A percentile compares a stretch with the other conserved stretches of the same genome.
These are phyloP conservation scores for Trichosporon inkin DNA, from an alignment of 1,284 basidiomycete genomes.

Conservation along the genomic window DNA sequence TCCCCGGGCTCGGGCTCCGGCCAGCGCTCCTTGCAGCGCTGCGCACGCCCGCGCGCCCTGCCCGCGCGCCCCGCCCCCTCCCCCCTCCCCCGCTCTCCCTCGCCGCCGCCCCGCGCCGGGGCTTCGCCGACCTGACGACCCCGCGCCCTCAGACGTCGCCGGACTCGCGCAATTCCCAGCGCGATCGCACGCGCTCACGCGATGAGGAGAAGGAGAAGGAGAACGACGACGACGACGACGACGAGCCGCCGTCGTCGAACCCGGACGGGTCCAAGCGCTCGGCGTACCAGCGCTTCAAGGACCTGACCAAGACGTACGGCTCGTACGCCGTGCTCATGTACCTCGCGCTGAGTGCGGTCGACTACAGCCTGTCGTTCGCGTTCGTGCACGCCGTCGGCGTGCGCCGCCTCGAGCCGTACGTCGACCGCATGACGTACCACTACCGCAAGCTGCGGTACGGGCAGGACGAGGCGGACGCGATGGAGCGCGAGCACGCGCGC, in stretches of 20 bases:
- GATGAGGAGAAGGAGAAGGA: too few relatives aligned
- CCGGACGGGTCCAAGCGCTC: slow-evolving; percentile 14
- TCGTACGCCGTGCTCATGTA: slow-evolving; percentile 90
- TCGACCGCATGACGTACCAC: slow-evolving; percentile 57
- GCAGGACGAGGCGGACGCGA: slow-evolving; percentile 17
- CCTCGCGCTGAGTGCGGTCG: slow-evolving; percentile 63
- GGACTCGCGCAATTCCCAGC: too few relatives aligned
- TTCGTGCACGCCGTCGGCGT: slow-evolving; percentile 84
- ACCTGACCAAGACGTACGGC: slow-evolving; percentile 84
- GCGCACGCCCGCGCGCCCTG: too few relatives aligned
- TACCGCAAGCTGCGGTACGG: slow-evolving; percentile 42
- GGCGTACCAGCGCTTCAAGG: slow-evolving; percentile 60
- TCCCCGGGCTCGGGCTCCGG: neutral
- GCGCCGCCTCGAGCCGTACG: slow-evolving; percentile 72
- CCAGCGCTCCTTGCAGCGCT: neutral
- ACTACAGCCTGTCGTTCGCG: slow-evolving; percentile 77
- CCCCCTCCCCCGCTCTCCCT: too few relatives aligned
- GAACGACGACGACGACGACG: too few relatives aligned
- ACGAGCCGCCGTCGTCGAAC: neutral
- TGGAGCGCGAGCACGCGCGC: slow-evolving; percentile 23
- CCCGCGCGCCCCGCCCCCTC: too few relatives aligned
- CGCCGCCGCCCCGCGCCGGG: too few relatives aligned
- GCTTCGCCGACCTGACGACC: too few relatives aligned
- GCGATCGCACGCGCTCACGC: too few relatives aligned
- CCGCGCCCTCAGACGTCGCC: too few relatives aligned